Conservation (phyloP, 1,284 basidiomycete genomes). For the Termitomyces sp. region DNA sequence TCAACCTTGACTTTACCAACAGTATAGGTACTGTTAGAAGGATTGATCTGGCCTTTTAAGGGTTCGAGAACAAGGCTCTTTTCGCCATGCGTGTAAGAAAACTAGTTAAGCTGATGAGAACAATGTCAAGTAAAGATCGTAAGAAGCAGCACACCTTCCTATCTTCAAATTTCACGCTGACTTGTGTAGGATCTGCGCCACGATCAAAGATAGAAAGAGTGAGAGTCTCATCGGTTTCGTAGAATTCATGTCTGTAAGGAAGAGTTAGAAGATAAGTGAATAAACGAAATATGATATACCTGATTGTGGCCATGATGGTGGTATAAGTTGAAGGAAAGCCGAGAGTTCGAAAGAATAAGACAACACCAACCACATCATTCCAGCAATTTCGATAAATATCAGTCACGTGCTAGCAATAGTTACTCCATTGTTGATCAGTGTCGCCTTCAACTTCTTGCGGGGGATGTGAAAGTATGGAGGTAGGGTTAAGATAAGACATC, state of each 20-base stretch:
- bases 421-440: no score
- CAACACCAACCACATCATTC: constrained; percentile 10
- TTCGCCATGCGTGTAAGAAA: constrained; percentile 60
- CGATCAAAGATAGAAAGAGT: constrained; percentile 78
- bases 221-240: constrained; percentile 75
- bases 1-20: constrained; percentile 86
- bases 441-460: no score
- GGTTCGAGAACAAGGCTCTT: constrained; percentile 66
- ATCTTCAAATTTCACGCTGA: constrained; percentile 60
- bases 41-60: constrained; percentile 75
- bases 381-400: constrained; percentile 22
- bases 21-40: constrained; percentile 55
- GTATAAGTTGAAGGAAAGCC: constrained; percentile 2
- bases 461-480: no score
- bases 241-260: constrained; percentile 73
- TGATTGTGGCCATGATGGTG: constrained; percentile 35
- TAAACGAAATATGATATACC: constrained; percentile 27
- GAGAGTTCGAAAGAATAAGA: background rate
- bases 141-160: constrained; percentile 46
- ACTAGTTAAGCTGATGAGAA: constrained; percentile 30
- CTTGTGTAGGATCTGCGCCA: constrained; percentile 61
- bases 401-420: constrained; percentile 11
- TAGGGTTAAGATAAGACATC: no score
- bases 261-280: background rate
- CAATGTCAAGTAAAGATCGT: background rate